phyloP scores from a whole-genome alignment of 768 basidiomycete species.

The Daedalea quercina region DNA sequence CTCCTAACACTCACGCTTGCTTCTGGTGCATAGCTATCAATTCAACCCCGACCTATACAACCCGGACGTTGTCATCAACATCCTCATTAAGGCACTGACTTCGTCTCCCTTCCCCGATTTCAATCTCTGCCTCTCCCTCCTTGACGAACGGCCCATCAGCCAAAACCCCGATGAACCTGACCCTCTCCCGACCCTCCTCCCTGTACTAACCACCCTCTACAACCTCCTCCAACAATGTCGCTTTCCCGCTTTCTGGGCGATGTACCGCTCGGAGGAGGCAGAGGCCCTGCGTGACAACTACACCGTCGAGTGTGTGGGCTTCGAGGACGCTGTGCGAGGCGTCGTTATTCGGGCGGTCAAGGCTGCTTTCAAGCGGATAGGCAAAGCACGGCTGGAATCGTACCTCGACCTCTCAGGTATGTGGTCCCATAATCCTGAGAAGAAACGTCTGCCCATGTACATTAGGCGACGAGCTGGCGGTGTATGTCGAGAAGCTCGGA shows the following conservation, averaged over 20 bases:
- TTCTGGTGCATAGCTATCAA: conserved; percentile 61
- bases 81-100: conserved; percentile 87
- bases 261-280: conserved; percentile 64
- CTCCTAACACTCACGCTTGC: conserved; percentile 1
- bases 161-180: conserved; percentile 70
- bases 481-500: conserved; percentile 56
- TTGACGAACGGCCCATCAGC: conserved; percentile 63
- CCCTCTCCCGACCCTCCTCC: conserved; percentile 66
- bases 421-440: not conserved
- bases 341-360: conserved; percentile 74
- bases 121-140: conserved; percentile 88
- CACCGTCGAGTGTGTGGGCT: conserved; percentile 76
- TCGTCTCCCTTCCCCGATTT: conserved; percentile 88
- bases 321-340: conserved; percentile 76
- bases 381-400: conserved; percentile 54
- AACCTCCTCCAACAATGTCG: conserved; percentile 75
- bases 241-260: conserved; percentile 81
- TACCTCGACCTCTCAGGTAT: conserved; percentile 66
- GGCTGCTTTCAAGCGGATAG: conserved; percentile 73
- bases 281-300: conserved; percentile 79
- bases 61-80: conserved; percentile 88
- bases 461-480: conserved; percentile 49
- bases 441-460: not conserved
- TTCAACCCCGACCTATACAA: conserved; percentile 94
- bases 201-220: conserved; percentile 60